A percentile compares a stretch with the other conserved stretches of the same genome.
These are phyloP conservation scores for Pulveroboletus sp. DNA, from an alignment of 768 basidiomycete genomes.

Conservation along the genomic window DNA sequence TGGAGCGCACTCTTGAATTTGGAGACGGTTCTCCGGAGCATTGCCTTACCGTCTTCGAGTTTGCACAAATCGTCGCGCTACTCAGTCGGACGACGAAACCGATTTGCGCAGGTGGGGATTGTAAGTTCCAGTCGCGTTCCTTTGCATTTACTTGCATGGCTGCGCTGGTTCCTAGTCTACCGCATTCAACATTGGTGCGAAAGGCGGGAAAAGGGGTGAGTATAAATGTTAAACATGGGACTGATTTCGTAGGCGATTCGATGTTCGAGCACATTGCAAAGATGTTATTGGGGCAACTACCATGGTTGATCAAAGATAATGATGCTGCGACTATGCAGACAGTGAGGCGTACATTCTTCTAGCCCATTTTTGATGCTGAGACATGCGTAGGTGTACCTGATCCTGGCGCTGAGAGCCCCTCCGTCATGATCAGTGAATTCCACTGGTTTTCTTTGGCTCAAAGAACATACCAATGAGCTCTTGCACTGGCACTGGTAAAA, in stretches of 20 bases:
- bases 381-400: too few relatives aligned
- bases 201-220: not conserved
- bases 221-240: not conserved
- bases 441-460: too few relatives aligned
- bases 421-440: too few relatives aligned
- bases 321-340: not conserved
- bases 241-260: conserved; percentile 1
- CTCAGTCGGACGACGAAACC: not conserved
- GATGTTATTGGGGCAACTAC: conserved; percentile 5
- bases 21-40: too few relatives aligned
- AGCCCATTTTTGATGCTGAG: too few relatives aligned
- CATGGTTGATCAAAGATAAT: conserved; percentile 3
- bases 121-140: conserved; percentile 13
- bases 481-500: too few relatives aligned
- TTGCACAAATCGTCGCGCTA: too few relatives aligned
- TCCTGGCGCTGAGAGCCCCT: too few relatives aligned
- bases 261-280: conserved; percentile 12
- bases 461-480: too few relatives aligned
- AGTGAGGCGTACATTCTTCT: conserved; percentile 7
- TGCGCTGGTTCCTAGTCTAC: conserved; percentile 6
- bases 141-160: conserved; percentile 13
- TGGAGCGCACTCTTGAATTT: too few relatives aligned
- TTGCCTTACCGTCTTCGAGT: too few relatives aligned
- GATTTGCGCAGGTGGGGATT: conserved; percentile 10
- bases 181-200: not conserved